Evolutionary conservation across 371 early-diverging fungal species (phyloP).

Genomic region (Haplosporangium sp.): DNA sequence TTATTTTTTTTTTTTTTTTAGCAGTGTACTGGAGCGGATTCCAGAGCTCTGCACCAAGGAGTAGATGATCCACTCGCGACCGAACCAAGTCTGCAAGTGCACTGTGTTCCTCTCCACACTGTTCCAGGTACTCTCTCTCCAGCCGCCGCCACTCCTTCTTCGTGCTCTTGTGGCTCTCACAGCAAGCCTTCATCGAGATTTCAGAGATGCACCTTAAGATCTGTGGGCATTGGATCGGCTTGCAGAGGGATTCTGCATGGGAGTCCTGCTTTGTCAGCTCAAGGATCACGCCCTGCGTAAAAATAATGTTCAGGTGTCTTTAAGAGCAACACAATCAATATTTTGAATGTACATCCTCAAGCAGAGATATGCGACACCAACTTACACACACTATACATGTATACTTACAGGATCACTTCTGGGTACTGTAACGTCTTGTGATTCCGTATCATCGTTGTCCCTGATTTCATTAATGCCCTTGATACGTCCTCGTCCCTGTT

Average conservation of each 20-base stretch:
- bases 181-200: constrained; percentile 24
- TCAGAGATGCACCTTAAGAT: constrained; percentile 16
- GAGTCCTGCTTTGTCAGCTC: constrained; percentile 13
- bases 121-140: constrained; percentile 27
- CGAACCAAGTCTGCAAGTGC: constrained; percentile 23
- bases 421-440: constrained; percentile 30
- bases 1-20: constrained; percentile 2
- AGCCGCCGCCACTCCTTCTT: constrained; percentile 29
- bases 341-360: not conserved
- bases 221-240: constrained; percentile 22
- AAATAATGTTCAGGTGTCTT: constrained; percentile 26
- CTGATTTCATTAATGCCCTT: constrained; percentile 19
- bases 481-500: constrained; percentile 22
- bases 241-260: constrained; percentile 21
- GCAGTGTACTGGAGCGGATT: constrained; percentile 24
- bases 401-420: constrained; percentile 24
- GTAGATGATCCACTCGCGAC: constrained; percentile 14
- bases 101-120: constrained; percentile 12
- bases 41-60: constrained; percentile 32
- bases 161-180: constrained; percentile 24
- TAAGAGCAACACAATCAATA: constrained; percentile 3
- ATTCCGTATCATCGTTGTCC: constrained; percentile 17
- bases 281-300: constrained; percentile 22
- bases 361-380: not conserved
- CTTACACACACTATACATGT: constrained; percentile 8